These are phyloP conservation scores for Rhynchospora pubera DNA, from an alignment of 176 grass and related monocot species.

Conservation along the genomic window DNA sequence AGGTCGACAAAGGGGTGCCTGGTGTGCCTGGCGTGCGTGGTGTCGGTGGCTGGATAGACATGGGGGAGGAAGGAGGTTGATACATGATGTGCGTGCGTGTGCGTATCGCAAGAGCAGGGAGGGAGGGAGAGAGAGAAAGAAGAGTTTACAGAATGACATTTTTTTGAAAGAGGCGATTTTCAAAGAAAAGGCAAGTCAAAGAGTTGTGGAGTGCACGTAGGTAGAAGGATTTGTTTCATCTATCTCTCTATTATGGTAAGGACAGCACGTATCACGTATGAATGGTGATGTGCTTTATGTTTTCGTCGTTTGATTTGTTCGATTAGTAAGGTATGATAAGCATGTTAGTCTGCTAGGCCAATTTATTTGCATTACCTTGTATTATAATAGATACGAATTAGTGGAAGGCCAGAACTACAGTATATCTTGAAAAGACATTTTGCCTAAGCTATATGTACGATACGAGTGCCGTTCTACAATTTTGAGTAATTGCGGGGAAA, in stretches of 20 bases:
- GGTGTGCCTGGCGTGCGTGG: slow-evolving; percentile 42
- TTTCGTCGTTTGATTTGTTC: background rate
- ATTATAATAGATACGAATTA: background rate
- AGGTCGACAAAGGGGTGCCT: background rate
- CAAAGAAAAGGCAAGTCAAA: slow-evolving; percentile 9
- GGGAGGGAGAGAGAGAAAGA: background rate
- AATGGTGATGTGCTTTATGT: background rate
- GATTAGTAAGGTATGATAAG: background rate
- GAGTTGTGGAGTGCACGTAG: slow-evolving; percentile 53
- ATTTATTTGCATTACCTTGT: background rate
- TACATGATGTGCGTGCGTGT: background rate
- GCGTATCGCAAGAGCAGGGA: background rate
- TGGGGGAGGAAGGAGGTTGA: slow-evolving; percentile 45
- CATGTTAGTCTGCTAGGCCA: background rate
- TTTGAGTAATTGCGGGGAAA: too few relatives aligned
- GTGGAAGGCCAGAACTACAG: background rate
- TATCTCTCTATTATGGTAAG: background rate
- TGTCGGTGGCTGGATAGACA: slow-evolving; percentile 41
- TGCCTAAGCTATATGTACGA: too few relatives aligned
- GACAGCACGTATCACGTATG: slow-evolving; percentile 27
- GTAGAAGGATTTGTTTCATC: background rate
- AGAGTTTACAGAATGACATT: background rate
- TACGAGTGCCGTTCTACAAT: too few relatives aligned
- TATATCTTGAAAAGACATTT: background rate
- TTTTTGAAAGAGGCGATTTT: slow-evolving; percentile 14